Percentiles rank a stretch among this genome's conserved stretches.
These are phyloP conservation scores for Physcomitrium patens DNA, from an alignment of 225 moss, liverwort and hornwort species.

Conservation along the genomic window DNA sequence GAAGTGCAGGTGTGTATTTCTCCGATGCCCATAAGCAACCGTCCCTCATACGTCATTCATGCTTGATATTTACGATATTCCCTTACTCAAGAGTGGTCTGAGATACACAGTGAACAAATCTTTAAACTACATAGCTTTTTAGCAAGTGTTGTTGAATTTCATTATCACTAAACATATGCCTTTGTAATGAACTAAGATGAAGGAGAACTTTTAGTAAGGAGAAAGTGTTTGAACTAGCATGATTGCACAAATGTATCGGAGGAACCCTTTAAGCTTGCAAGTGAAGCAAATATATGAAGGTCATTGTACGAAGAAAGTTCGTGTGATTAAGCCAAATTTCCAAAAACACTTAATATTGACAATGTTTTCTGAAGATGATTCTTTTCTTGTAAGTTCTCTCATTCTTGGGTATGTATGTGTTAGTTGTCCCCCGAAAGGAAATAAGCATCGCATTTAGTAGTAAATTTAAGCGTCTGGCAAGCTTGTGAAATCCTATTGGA, in stretches of 20 bases:
- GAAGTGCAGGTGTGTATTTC: conserved; percentile 74
- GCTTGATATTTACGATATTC: conserved; percentile 1
- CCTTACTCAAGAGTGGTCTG: background rate
- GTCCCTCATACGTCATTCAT: conserved; percentile 12
- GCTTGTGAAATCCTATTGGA: conserved; percentile 12
- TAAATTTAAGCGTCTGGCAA: background rate
- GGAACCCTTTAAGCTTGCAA: conserved; percentile 34
- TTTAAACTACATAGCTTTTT: conserved; percentile 24
- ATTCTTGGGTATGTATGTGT: conserved; percentile 33
- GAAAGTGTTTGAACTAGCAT: conserved; percentile 49
- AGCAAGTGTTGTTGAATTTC: conserved; percentile 21
- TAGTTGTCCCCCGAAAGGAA: conserved; percentile 11
- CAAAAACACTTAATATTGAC: conserved; percentile 29
- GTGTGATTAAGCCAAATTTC: conserved; percentile 41
- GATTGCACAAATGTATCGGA: conserved; percentile 46
- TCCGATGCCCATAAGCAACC: background rate
- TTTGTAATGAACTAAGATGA: conserved; percentile 47
- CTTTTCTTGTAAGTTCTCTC: conserved; percentile 47
- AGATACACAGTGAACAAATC: conserved; percentile 17
- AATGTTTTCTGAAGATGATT: conserved; percentile 37
- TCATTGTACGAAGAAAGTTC: conserved; percentile 41
- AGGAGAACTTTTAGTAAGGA: conserved; percentile 47
- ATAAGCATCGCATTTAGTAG: background rate
- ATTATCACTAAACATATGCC: conserved; percentile 34
- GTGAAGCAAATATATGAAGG: conserved; percentile 41